Evolutionary conservation across 2,329 filamentous ascomycete genomes (phyloP), one percentile per base, ranked within the genome.

Genomic region (Beauveria asiatica): DNA sequence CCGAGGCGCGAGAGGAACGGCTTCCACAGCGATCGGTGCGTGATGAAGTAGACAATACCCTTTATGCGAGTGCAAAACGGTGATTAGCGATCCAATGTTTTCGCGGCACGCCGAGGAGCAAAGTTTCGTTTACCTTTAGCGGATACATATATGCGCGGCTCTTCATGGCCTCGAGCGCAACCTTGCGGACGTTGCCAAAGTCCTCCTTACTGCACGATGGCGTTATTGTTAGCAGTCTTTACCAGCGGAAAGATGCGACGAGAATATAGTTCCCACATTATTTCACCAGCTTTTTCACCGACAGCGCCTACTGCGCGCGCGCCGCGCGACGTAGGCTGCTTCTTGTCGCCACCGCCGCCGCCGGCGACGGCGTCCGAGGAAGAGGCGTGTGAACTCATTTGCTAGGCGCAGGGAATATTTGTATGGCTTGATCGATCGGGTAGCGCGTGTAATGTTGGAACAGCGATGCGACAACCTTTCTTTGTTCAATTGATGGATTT

Each of bases 121-220:
- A 17, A 19, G 16, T 5, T 2, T 8, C 11, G 21, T 62, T 37
- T 70, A 82, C 80, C 78, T 82, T 92, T 74, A 97, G 80, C 27
- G 93, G 93, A 74, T 96, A 97, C 64, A 95, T 74, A 70, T 94
- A 96, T 25, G 92, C 84, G 54, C 85, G 84, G 64, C 91, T 96
- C 67, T 80, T 84, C 56, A 86, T 83, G 37, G 90, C 89, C 68
- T 90, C 84, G 45, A 80, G 75, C 46, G 90, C 80, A 42, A 92
- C 77, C 17, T 74, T 73, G 65, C 78, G 84, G 59, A 89, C 82
- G 64, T 86, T 84, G 62, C 83, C 79, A 60, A 86, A 86, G 69
- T 97, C 92, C 65, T 92, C 86, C 64, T 83, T 78, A 48, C 83
- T 85, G 64, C 45, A 30, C 19, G 46, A 42, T 17, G 37, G n/a